Percentiles rank a stretch among this genome's conserved stretches.
Evolutionary conservation across 2,329 filamentous ascomycete genomes (phyloP).

Genomic region (Cladophialophora exuberans): DNA sequence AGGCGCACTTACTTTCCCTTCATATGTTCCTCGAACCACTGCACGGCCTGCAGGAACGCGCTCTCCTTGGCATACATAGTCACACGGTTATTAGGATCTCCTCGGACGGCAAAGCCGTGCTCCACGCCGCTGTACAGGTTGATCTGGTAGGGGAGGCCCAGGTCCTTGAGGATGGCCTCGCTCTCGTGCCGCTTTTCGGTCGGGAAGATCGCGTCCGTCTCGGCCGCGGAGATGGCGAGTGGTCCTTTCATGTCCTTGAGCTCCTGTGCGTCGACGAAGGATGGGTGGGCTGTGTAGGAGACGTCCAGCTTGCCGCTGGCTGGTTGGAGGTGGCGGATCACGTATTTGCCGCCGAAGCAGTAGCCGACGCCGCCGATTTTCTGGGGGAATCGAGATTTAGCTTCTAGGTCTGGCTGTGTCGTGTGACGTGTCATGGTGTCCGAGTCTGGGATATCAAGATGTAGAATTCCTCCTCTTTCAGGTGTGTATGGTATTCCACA

Average conservation of each 20-base stretch:
- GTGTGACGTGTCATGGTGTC: no score
- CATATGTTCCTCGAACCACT: conserved; percentile 71
- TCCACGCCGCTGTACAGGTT: conserved; percentile 71
- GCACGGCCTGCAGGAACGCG: conserved; percentile 75
- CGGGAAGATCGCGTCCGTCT: conserved; percentile 69
- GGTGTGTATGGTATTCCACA: neutral
- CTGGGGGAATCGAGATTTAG: conserved; percentile 19
- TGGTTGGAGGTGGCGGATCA: conserved; percentile 67
- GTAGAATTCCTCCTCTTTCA: neutral
- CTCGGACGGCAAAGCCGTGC: conserved; percentile 77
- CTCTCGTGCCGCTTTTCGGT: conserved; percentile 65
- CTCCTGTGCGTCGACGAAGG: conserved; percentile 71
- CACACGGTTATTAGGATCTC: conserved; percentile 60
- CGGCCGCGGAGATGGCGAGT: conserved; percentile 66
- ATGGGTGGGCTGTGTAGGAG: conserved; percentile 76
- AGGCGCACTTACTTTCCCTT: conserved; percentile 21
- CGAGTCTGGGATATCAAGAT: no score
- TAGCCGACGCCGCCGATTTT: conserved; percentile 38
- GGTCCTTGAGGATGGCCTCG: conserved; percentile 64
- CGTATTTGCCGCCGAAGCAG: conserved; percentile 57
- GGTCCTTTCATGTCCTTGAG: conserved; percentile 68
- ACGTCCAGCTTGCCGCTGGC: conserved; percentile 64
- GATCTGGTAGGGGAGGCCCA: conserved; percentile 71
- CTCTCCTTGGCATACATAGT: conserved; percentile 76
- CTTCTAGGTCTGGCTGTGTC: neutral